Evolutionary conservation across 1,284 basidiomycete genomes (phyloP), one percentile per base, ranked within the genome.

Genomic region (Apiotrichum veenhuisii): DNA sequence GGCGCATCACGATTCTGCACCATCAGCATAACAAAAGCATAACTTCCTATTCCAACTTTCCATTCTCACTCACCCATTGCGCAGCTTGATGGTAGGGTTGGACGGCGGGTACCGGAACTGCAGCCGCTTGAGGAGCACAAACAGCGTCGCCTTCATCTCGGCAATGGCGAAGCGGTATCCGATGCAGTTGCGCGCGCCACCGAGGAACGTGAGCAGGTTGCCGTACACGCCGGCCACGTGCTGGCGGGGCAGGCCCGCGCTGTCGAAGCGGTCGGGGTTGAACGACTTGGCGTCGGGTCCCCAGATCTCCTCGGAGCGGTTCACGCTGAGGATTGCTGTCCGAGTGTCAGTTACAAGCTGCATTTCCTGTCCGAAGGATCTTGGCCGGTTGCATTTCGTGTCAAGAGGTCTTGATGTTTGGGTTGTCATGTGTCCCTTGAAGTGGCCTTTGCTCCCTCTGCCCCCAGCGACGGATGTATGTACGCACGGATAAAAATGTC

Each of bases 91-190:
- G 54, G 9, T 18, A 1, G 69, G 45, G 54, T 69, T 72, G 71
- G 50, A 67, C 63, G 51, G 65, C 5, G 82, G 77, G 25, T 82
- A 74, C 41, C 81, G 79, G 52, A 86, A 84, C 52, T 82, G 79
- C 53, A 86, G 84, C 1, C 78, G 77, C 14, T 83, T 77, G 2
- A 86, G 66, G 15, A 86, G 75, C 0, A 81, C 80, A 64, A 84
- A 86, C 10, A 86, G 60, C 8, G 85, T 73, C 0, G 80, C 82
- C 67, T 85, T 85, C 72, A 82, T 84, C 67, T 89, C 86, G 23
- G 80, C 79, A 45, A 89, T 65, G 9, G 87, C 85, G 65, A 89
- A 88, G 63, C 82, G 81, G 70, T 83, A 87, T 8, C 87, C 86
- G 64, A 88, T 87, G 69, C 86, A 88, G 41, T 84, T 83, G 54